Percentiles rank a stretch among this genome's conserved stretches.
Conservation (phyloP, 768 basidiomycete species). For the Clathrus columnatus region DNA sequence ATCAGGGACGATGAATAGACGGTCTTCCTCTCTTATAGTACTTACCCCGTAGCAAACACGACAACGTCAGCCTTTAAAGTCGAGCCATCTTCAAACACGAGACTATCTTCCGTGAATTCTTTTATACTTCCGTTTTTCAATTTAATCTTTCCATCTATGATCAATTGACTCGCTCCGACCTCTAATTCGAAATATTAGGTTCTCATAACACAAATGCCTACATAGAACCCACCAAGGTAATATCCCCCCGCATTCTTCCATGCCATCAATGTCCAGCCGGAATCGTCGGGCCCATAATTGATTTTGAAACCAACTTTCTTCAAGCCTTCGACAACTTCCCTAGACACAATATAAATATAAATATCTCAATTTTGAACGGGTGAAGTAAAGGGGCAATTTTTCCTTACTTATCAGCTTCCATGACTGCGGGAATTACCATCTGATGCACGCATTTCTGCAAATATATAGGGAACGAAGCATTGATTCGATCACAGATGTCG, state of each 20-base stretch:
- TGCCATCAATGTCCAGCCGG: conserved; percentile 42
- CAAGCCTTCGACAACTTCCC: conserved; percentile 47
- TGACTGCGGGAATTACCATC: conserved; percentile 27
- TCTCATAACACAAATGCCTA: not conserved
- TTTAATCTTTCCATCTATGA: conserved; percentile 62
- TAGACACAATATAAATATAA: conserved; percentile 13
- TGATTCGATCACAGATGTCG: conserved; percentile 43
- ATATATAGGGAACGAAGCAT: conserved; percentile 37
- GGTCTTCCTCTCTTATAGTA: not conserved
- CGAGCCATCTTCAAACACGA: conserved; percentile 41
- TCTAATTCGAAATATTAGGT: conserved; percentile 25
- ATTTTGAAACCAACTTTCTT: conserved; percentile 48
- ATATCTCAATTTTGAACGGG: no score
- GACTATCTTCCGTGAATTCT: conserved; percentile 33
- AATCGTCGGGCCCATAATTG: conserved; percentile 40
- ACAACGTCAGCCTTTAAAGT: conserved; percentile 44
- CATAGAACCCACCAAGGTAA: conserved; percentile 43
- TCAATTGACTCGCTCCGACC: conserved; percentile 49
- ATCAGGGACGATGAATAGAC: no score
- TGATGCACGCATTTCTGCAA: conserved; percentile 26
- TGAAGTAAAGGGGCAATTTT: conserved; percentile 18
- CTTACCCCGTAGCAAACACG: conserved; percentile 51
- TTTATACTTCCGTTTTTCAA: conserved; percentile 54
- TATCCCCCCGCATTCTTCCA: conserved; percentile 51
- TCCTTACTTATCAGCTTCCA: conserved; percentile 22